Evolutionary conservation across 306 rosid species (phyloP).

Genomic region (Luffa aegyptiaca): DNA sequence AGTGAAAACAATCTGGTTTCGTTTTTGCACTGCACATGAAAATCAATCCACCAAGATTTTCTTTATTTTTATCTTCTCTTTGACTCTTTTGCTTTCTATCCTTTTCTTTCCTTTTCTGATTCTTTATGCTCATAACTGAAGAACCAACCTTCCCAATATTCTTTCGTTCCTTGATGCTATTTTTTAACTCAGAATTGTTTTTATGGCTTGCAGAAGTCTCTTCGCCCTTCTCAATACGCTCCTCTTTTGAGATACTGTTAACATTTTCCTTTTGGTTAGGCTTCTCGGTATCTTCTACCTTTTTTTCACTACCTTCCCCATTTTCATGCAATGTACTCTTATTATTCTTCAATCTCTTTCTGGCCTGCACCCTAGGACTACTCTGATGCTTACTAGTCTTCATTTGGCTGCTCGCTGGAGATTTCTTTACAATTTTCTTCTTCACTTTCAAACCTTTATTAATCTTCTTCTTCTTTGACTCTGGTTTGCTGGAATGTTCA

Average conservation of each 20-base stretch:
- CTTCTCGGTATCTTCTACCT: slow-evolving; percentile 18
- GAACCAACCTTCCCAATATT: slow-evolving; percentile 17
- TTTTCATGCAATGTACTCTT: slow-evolving; percentile 12
- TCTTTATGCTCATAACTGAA: slow-evolving; percentile 19
- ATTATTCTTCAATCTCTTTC: slow-evolving; percentile 18
- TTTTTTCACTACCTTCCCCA: slow-evolving; percentile 15
- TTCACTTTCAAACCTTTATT: not conserved
- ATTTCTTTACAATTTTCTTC: slow-evolving; percentile 7
- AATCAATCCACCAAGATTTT: slow-evolving; percentile 73
- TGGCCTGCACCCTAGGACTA: slow-evolving; percentile 14
- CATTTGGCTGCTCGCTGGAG: not conserved
- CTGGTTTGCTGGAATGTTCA: not conserved
- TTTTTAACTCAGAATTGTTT: slow-evolving; percentile 12
- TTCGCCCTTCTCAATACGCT: slow-evolving; percentile 22
- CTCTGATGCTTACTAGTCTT: not conserved
- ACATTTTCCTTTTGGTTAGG: slow-evolving; percentile 16
- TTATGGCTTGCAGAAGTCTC: slow-evolving; percentile 18
- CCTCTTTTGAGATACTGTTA: slow-evolving; percentile 10
- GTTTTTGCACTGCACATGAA: slow-evolving; percentile 94
- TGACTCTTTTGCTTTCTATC: slow-evolving; percentile 17
- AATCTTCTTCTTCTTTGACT: not conserved
- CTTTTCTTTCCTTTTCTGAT: slow-evolving; percentile 18
- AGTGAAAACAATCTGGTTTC: slow-evolving; percentile 77
- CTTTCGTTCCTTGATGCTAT: slow-evolving; percentile 19
- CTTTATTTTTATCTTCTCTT: slow-evolving; percentile 21